Evolutionary conservation across 768 basidiomycete genomes (phyloP).

Genomic region (Paxillus rubicundulus): DNA sequence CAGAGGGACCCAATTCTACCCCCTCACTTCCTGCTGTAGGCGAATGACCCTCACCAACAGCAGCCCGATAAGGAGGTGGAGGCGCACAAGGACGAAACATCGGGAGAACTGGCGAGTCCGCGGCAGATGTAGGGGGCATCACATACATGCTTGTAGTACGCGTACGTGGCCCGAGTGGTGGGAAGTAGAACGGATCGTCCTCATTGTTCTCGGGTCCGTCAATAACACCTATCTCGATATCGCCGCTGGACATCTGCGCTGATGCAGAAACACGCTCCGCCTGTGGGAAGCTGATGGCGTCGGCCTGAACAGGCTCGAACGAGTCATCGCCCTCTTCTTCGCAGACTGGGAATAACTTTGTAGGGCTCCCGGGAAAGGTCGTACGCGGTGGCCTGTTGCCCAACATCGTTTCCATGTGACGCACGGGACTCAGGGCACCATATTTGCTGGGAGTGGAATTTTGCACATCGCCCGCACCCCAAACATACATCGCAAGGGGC

Average conservation of each 20-base stretch:
- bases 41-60: conserved; percentile 1
- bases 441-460: conserved; percentile 15
- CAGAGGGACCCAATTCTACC: conserved; percentile 19
- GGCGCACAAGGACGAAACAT: conserved; percentile 26
- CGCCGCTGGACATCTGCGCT: neutral
- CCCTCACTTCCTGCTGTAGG: neutral
- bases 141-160: conserved; percentile 32
- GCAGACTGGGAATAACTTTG: conserved; percentile 29
- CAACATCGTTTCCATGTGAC: conserved; percentile 9
- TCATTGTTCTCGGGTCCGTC: conserved; percentile 10
- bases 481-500: conserved; percentile 41
- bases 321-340: conserved; percentile 37
- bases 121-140: conserved; percentile 2
- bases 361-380: conserved; percentile 15
- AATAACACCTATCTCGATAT: neutral
- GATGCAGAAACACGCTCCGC: neutral
- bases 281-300: conserved; percentile 24
- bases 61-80: conserved; percentile 22
- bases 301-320: conserved; percentile 12
- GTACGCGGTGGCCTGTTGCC: conserved; percentile 17
- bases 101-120: conserved; percentile 14
- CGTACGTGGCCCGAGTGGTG: conserved; percentile 19
- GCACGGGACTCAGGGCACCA: conserved; percentile 17
- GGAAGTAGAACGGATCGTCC: conserved; percentile 26
- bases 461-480: conserved; percentile 40